Base-by-base conservation (phyloP, 257 asterid genomes). In the Solanum boliviense region DNA sequence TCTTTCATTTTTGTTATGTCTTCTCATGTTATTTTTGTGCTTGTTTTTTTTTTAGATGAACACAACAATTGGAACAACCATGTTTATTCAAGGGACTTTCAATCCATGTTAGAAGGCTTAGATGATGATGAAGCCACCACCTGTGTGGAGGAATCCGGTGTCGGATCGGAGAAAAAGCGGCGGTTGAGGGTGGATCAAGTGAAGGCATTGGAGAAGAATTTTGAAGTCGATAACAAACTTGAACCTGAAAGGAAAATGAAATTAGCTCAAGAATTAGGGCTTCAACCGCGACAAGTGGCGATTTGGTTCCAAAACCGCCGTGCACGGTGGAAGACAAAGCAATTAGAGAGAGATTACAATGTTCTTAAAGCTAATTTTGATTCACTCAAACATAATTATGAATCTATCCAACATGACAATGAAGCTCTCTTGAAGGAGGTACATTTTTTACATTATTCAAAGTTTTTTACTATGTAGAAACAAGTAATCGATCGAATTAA, bases 281-380 rank as follows among this genome's bases (percentile, higher is more conserved):
- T 95, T 90, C 98, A 96, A 93, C 99, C 99, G 25, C 88, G 99
- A 27, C 99, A 96, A 92, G 99, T 96, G 36, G 98, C 98, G 32
- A 95, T 96, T 67, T 96, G 99, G 99, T 96, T 96, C 91, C 98
- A 96, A 74, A 95, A 94, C 91, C 98, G 99, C 88, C 96, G 98
- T 1, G 99, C 98, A 0, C 91, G 98, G 79, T 96, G 95, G 94
- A 96, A 96, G 76, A 96, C 98, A 3, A 96, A 95, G 94, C 95
- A 94, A 76, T 86, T 95, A 44, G 99, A 95, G 91, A 93, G 95
- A 41, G 98, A 95, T 38, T 94, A 94, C 32, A 92, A 95, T 36
- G 76, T 94, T 8, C 98, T 95, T 18, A 94, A 93, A 90, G 95
- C 95, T 29, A 93, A 87, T 78, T 92, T 88, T 88, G 99, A 96